These are phyloP conservation scores for Tetrahymena thermophila DNA, from an alignment of 73 alveolate genomes.

Conservation along the genomic window DNA sequence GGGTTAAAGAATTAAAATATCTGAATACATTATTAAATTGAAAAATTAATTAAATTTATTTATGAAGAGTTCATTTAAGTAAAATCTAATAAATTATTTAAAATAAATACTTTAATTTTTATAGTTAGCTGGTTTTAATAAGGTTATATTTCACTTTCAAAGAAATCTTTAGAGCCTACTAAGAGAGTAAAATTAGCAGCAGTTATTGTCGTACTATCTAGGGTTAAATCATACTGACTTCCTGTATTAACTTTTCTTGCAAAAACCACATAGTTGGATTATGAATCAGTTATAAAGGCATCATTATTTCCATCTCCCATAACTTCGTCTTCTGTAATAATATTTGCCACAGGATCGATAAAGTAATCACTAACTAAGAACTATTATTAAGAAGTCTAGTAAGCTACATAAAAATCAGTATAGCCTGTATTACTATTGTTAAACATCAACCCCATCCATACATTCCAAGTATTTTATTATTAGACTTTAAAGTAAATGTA, in stretches of 20 bases:
- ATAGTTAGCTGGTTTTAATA: not conserved
- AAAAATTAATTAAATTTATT: too few species aligned
- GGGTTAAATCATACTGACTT: not conserved
- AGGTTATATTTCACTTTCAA: not conserved
- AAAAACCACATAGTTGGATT: not conserved
- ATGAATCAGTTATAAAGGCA: not conserved
- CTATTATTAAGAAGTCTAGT: not conserved
- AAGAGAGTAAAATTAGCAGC: not conserved
- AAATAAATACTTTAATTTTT: not conserved
- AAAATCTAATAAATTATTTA: too few species aligned
- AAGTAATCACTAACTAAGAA: not conserved
- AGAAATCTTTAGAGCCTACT: not conserved
- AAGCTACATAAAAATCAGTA: not conserved
- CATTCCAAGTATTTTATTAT: not conserved
- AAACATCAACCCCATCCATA: not conserved
- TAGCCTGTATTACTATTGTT: not conserved
- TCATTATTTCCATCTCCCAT: not conserved
- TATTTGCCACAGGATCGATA: not conserved
- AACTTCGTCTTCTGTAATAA: not conserved
- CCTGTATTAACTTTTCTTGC: not conserved
- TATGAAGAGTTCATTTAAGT: too few species aligned
- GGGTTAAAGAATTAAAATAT: not conserved
- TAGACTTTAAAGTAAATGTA: not conserved
- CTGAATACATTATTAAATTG: too few species aligned
- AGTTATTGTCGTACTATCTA: too few species aligned